These are phyloP conservation scores for Cladorrhinum samala DNA, from an alignment of 495 filamentous ascomycete genomes.

Conservation along the genomic window DNA sequence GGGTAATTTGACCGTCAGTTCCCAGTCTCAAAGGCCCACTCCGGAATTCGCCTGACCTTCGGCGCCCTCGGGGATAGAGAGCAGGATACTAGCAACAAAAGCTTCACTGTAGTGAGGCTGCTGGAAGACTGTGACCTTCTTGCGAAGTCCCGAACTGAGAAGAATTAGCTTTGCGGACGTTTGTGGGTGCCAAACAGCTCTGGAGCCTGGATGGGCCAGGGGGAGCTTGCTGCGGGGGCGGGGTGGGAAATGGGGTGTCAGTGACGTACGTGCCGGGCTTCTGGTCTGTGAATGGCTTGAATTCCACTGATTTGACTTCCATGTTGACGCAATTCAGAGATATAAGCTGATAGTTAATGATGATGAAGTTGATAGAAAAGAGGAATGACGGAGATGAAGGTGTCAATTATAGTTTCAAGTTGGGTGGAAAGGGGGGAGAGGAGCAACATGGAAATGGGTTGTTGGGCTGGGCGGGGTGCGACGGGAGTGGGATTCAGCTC, in stretches of 20 bases:
- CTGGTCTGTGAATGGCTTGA: constrained; percentile 84
- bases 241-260: constrained; percentile 2
- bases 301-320: constrained; percentile 67
- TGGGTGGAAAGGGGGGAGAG: constrained; percentile 1
- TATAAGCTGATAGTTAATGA: background rate
- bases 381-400: background rate
- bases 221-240: constrained; percentile 23
- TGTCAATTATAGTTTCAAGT: background rate
- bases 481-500: background rate
- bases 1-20: background rate
- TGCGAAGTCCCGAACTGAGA: constrained; percentile 85
- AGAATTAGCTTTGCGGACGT: constrained; percentile 1
- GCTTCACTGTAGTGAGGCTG: constrained; percentile 91
- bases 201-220: constrained; percentile 26
- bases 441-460: background rate
- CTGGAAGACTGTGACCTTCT: constrained; percentile 98
- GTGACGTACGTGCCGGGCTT: constrained; percentile 95
- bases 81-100: constrained; percentile 86
- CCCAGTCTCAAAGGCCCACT: too few species aligned
- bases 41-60: too few species aligned
- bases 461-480: constrained; percentile 1
- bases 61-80: constrained; percentile 92
- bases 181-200: constrained; percentile 14
- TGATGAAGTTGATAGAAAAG: background rate
- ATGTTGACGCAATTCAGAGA: constrained; percentile 34